These are phyloP conservation scores for Tillandsia leiboldiana DNA, from an alignment of 176 grass and related monocot genomes.

Conservation along the genomic window DNA sequence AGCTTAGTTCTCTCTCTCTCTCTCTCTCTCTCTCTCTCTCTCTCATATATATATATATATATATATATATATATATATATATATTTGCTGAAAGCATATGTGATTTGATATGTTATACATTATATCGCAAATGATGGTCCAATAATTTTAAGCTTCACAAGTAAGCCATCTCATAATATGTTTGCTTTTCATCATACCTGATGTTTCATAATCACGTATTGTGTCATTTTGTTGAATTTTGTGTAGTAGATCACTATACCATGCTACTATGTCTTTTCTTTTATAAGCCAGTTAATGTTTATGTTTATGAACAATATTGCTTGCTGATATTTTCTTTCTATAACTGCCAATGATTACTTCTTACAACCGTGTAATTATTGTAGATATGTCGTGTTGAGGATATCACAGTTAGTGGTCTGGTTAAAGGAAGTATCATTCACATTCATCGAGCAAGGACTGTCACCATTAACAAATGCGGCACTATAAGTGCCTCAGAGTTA, in stretches of 20 bases:
- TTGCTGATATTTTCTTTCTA: not conserved
- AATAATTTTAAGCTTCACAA: no score
- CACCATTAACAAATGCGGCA: conserved; percentile 52
- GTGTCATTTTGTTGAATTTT: no score
- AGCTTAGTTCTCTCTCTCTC: no score
- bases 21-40: no score
- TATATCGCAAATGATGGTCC: not conserved
- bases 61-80: no score
- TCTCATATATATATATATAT: no score
- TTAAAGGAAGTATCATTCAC: conserved; percentile 89
- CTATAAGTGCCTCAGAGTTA: conserved; percentile 94
- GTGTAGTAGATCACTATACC: no score
- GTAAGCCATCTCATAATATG: no score
- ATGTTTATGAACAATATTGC: not conserved
- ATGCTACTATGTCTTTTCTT: no score
- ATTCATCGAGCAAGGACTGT: conserved; percentile 98
- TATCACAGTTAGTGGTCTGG: conserved; percentile 61
- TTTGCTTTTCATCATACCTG: no score
- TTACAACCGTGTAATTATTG: conserved; percentile 5
- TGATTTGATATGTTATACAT: not conserved
- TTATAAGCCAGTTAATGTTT: not conserved
- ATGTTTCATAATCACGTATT: no score
- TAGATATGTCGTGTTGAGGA: conserved; percentile 98
- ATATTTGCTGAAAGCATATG: not conserved
- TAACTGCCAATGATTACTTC: not conserved